Evolutionary conservation across 495 filamentous ascomycete genomes (phyloP).

Genomic region (Penicillium coffeae): DNA sequence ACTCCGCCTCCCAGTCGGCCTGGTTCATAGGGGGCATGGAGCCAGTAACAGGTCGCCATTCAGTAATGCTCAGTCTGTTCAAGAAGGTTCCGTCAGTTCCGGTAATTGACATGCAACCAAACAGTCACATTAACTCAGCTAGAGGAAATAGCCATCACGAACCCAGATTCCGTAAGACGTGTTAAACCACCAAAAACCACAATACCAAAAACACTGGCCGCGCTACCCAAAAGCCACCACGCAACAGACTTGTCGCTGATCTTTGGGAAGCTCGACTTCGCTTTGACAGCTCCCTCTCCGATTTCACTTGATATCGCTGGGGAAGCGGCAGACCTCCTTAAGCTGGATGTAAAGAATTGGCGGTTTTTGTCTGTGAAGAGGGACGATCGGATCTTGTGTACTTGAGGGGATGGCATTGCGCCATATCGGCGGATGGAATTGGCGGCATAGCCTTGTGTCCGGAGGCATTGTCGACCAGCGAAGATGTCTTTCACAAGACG

Average conservation of each 20-base stretch:
- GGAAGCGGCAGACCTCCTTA: constrained; percentile 24
- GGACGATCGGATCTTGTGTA: constrained; percentile 25
- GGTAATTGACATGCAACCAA: too few relatives aligned
- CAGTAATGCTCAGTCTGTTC: constrained; percentile 87
- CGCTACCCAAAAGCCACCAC: constrained; percentile 91
- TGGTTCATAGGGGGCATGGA: constrained; percentile 76
- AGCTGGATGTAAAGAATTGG: constrained; percentile 29
- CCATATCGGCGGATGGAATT: constrained; percentile 34
- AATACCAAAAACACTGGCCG: constrained; percentile 90
- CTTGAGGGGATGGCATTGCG: constrained; percentile 24
- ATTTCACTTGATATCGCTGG: constrained; percentile 16
- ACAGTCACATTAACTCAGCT: background rate
- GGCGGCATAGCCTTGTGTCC: constrained; percentile 28
- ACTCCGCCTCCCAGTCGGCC: constrained; percentile 84
- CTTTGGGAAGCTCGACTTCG: constrained; percentile 61
- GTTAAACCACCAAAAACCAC: constrained; percentile 94
- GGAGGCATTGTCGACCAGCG: constrained; percentile 61
- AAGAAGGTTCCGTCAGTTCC: constrained; percentile 17
- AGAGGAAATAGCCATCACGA: constrained; percentile 24
- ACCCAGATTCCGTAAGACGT: constrained; percentile 93
- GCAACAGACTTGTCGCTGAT: constrained; percentile 69
- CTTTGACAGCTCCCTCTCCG: constrained; percentile 23
- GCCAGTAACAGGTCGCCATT: constrained; percentile 97
- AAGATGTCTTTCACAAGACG: constrained; percentile 54
- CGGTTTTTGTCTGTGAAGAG: constrained; percentile 25